Evolutionary conservation across 1,284 basidiomycete species (phyloP).

Genomic region (Boletus hoseneyae): DNA sequence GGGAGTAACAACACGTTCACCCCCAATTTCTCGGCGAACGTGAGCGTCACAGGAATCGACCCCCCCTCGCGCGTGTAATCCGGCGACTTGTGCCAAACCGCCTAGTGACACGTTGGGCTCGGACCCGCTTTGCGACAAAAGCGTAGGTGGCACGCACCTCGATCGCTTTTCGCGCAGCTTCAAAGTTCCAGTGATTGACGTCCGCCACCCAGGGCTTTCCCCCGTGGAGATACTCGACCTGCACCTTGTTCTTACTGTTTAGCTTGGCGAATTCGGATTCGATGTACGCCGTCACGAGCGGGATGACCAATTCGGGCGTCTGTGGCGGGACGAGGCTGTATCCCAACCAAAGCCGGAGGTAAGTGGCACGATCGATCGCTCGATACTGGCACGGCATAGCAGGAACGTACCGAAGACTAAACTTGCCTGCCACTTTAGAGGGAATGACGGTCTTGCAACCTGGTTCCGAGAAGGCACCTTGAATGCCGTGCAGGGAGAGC

Average conservation of each 20-base stretch:
- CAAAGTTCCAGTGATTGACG: conserved; percentile 91
- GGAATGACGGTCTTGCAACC: conserved; percentile 96
- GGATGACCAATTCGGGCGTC: conserved; percentile 72
- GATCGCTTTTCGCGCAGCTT: conserved; percentile 85
- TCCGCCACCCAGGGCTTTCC: conserved; percentile 91
- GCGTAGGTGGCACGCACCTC: conserved; percentile 38
- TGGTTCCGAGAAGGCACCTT: conserved; percentile 90
- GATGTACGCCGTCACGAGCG: conserved; percentile 72
- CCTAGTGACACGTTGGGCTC: conserved; percentile 37
- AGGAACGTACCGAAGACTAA: conserved; percentile 77
- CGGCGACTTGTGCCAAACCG: conserved; percentile 78
- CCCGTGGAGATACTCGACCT: conserved; percentile 69
- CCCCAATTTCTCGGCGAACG: conserved; percentile 86
- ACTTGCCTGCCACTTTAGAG: conserved; percentile 88
- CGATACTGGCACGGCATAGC: conserved; percentile 1
- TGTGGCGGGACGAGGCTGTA: conserved; percentile 83
- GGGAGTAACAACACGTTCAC: conserved; percentile 85
- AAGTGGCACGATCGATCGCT: neutral
- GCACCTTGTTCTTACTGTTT: conserved; percentile 76
- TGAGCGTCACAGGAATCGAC: conserved; percentile 94
- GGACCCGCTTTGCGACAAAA: neutral
- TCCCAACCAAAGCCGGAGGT: neutral
- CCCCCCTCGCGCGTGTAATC: conserved; percentile 94
- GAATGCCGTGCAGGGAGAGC: conserved; percentile 93
- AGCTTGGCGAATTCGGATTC: conserved; percentile 81